Conservation (phyloP, 306 rosid genomes). For the Ziziphus jujuba region DNA sequence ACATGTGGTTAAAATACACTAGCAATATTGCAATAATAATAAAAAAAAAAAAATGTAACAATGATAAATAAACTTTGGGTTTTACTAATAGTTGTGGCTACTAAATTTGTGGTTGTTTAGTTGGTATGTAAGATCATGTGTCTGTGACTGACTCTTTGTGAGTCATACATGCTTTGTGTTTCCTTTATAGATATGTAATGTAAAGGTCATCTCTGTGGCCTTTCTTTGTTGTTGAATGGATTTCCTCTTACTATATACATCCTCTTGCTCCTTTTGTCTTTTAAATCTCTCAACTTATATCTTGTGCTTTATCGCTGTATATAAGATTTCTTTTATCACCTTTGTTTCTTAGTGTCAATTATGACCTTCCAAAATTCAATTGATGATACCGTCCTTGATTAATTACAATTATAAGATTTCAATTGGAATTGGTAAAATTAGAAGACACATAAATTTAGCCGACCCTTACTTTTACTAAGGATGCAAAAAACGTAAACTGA, state of each 20-base stretch:
- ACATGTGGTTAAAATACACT: constrained; percentile 43
- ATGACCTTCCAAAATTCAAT: too few species aligned
- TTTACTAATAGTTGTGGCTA: neutral
- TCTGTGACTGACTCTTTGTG: neutral
- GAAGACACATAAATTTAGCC: too few species aligned
- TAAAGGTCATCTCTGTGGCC: constrained; percentile 24
- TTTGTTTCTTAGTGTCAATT: too few species aligned
- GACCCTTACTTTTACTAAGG: too few species aligned
- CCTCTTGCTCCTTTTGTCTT: neutral
- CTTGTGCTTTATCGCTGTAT: too few species aligned
- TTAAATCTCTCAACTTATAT: too few species aligned
- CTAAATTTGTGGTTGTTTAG: neutral
- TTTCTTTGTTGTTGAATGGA: constrained; percentile 14
- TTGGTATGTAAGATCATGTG: neutral
- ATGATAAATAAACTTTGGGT: constrained; percentile 28
- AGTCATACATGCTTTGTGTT: constrained; percentile 14
- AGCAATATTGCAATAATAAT: neutral
- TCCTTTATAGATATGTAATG: constrained; percentile 9
- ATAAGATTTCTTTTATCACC: too few species aligned
- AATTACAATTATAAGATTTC: too few species aligned
- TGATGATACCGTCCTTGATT: too few species aligned
- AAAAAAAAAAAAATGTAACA: constrained; percentile 12
- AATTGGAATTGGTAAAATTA: too few species aligned
- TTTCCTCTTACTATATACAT: constrained; percentile 2
- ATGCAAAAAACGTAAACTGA: too few species aligned